A percentile compares a stretch with the other conserved stretches of the same genome.
Evolutionary conservation across 805 yeast genomes (phyloP).

Genomic region (Lachancea kluyveri): DNA sequence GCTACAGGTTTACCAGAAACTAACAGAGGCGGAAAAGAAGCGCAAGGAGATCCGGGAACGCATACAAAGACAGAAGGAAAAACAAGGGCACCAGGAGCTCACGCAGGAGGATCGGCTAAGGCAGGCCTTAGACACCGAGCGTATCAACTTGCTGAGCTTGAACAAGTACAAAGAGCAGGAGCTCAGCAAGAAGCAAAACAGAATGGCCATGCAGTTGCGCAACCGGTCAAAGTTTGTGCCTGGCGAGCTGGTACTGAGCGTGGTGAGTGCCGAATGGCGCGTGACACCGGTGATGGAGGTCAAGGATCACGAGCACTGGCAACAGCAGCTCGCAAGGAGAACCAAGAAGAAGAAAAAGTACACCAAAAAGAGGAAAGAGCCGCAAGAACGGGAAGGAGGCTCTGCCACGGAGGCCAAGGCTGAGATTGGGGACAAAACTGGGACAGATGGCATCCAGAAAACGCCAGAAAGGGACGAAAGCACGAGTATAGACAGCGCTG

Average conservation of each 20-base stretch:
- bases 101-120: conserved; percentile 43
- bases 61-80: conserved; percentile 40
- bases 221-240: conserved; percentile 55
- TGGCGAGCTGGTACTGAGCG: conserved; percentile 27
- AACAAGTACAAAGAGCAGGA: conserved; percentile 81
- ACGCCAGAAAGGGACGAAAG: no score
- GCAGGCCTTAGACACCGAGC: conserved; percentile 87
- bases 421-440: no score
- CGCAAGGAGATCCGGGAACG: conserved; percentile 39
- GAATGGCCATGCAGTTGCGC: conserved; percentile 64
- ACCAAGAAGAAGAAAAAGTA: conserved; percentile 40
- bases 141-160: conserved; percentile 63
- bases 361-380: conserved; percentile 38
- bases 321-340: conserved; percentile 34
- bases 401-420: no score
- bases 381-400: conserved; percentile 14
- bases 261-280: conserved; percentile 22
- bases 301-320: conserved; percentile 40
- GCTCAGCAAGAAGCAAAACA: conserved; percentile 66
- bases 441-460: no score
- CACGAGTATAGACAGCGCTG: no score
- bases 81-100: conserved; percentile 32
- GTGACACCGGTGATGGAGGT: conserved; percentile 64
- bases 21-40: conserved; percentile 62
- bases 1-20: conserved; percentile 64